A percentile compares a stretch with the other conserved stretches of the same genome.
These are phyloP conservation scores for Russula sp. DNA, from an alignment of 768 basidiomycete genomes.

Conservation along the genomic window DNA sequence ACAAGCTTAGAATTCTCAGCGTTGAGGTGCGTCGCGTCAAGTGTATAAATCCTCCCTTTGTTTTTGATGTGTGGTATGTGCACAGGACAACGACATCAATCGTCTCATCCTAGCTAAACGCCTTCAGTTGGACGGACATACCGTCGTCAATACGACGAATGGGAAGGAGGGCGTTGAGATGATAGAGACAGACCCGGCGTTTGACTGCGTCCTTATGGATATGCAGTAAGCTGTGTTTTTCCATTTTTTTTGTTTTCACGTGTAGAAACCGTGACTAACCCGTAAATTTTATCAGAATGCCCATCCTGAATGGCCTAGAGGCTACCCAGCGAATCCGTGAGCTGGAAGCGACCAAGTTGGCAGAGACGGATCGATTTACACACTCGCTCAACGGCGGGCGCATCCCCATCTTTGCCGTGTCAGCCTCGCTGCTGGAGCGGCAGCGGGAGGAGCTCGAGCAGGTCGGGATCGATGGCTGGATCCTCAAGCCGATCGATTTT, in stretches of 20 bases:
- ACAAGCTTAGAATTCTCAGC: constrained; percentile 47
- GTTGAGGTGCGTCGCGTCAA: constrained; percentile 50
- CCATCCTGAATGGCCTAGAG: constrained; percentile 69
- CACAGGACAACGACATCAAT: constrained; percentile 67
- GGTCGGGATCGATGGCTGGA: constrained; percentile 73
- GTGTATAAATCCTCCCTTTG: background rate
- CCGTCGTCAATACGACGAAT: constrained; percentile 59
- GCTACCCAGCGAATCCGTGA: constrained; percentile 62
- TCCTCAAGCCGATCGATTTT: constrained; percentile 79
- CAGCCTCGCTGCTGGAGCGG: constrained; percentile 58
- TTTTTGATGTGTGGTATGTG: constrained; percentile 27
- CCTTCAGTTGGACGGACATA: constrained; percentile 58
- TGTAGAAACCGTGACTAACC: too few species aligned
- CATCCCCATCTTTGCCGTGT: constrained; percentile 78
- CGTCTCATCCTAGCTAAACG: constrained; percentile 64
- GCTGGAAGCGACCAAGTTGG: constrained; percentile 39
- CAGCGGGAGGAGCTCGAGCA: constrained; percentile 49
- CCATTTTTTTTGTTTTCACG: background rate
- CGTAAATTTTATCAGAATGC: constrained; percentile 59
- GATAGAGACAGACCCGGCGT: constrained; percentile 49
- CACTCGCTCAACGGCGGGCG: constrained; percentile 47
- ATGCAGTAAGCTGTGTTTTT: constrained; percentile 50
- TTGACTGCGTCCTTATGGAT: constrained; percentile 79
- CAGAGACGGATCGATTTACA: constrained; percentile 34
- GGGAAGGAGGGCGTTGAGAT: constrained; percentile 69